phyloP scores from a whole-genome alignment of 371 early-diverging fungal species.

The Rhizopus arrhizus region DNA sequence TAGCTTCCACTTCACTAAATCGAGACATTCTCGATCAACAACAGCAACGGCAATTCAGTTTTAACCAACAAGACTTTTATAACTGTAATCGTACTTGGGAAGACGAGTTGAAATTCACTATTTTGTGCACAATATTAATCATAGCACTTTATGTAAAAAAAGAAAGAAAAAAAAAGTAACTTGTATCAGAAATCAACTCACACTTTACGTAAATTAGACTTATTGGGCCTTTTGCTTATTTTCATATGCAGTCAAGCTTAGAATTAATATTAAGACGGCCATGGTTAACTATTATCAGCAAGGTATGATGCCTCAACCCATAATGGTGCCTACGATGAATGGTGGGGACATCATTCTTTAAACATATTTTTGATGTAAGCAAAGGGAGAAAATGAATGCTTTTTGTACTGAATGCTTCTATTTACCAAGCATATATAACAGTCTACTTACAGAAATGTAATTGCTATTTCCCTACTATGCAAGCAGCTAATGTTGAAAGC shows the following conservation, averaged over 20 bases:
- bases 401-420: too few relatives aligned
- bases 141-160: conserved; percentile 43
- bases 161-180: background rate
- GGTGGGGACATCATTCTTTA: conserved; percentile 4
- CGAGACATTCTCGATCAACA: conserved; percentile 5
- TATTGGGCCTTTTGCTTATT: conserved; percentile 50
- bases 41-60: conserved; percentile 1
- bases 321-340: conserved; percentile 4
- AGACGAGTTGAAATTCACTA: conserved; percentile 49
- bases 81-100: conserved; percentile 49
- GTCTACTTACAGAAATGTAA: too few relatives aligned
- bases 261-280: background rate
- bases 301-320: conserved; percentile 2
- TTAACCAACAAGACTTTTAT: conserved; percentile 35
- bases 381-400: too few relatives aligned
- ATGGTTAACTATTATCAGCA: conserved; percentile 4
- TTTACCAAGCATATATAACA: too few relatives aligned
- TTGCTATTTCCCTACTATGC: too few relatives aligned
- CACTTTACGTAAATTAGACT: conserved; percentile 17
- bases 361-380: background rate
- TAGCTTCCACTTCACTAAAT: conserved; percentile 20
- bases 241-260: conserved; percentile 37
- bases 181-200: background rate
- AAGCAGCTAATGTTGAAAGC: too few relatives aligned
- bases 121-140: conserved; percentile 40